These are phyloP conservation scores for Nannochloropsis granulata DNA, from an alignment of 108 stramenopile species.

Conservation along the genomic window DNA sequence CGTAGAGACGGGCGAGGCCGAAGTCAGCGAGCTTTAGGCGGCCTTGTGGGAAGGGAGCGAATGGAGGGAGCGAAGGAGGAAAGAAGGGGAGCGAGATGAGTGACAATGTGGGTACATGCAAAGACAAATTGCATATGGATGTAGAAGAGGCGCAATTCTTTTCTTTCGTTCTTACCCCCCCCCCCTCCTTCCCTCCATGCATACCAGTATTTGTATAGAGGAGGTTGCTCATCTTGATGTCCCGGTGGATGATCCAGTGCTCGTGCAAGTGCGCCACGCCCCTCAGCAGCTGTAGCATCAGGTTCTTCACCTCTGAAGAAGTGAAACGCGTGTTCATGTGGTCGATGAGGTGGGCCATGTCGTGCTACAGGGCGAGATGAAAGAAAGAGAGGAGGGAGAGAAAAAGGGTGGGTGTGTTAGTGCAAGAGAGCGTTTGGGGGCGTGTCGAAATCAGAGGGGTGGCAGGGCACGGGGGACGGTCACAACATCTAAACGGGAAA, in stretches of 20 bases:
- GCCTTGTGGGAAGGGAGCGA: not conserved
- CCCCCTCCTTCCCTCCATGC: not conserved
- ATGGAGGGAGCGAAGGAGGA: too few species aligned
- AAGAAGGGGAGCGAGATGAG: too few species aligned
- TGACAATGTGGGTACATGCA: too few species aligned
- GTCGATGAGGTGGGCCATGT: slow-evolving; percentile 29
- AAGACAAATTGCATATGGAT: too few species aligned
- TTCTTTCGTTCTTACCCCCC: not conserved
- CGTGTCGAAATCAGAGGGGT: too few species aligned
- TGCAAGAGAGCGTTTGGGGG: too few species aligned
- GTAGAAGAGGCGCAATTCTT: not conserved
- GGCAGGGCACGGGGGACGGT: too few species aligned
- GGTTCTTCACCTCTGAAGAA: slow-evolving; percentile 29
- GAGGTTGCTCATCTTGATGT: slow-evolving; percentile 40
- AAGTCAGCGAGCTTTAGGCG: slow-evolving; percentile 90
- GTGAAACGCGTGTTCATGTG: slow-evolving; percentile 18
- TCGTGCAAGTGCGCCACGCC: slow-evolving; percentile 37
- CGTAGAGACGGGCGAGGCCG: slow-evolving; percentile 76
- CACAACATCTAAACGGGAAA: too few species aligned
- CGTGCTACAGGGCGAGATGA: slow-evolving; percentile 3
- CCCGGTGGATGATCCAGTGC: slow-evolving; percentile 35
- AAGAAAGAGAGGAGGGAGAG: too few species aligned
- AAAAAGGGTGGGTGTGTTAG: not conserved
- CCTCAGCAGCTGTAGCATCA: slow-evolving; percentile 35
- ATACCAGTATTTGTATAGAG: slow-evolving; percentile 23